Conservation (phyloP, 75 land plant genomes). For the Pinus taeda region DNA sequence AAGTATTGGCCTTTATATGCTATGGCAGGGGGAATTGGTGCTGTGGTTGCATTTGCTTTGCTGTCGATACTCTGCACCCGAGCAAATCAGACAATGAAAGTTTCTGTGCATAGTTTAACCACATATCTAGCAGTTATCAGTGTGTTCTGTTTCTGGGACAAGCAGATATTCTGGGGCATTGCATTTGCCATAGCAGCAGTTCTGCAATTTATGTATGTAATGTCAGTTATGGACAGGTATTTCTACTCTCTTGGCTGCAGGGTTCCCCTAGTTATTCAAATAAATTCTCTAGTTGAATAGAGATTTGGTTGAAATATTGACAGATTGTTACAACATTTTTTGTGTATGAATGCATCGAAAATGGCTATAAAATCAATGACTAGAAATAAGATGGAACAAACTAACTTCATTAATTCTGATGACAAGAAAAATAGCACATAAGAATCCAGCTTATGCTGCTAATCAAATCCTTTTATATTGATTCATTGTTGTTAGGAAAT, state of each 20-base stretch:
- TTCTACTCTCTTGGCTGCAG: background rate
- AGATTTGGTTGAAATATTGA: no score
- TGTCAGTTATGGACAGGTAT: conserved; percentile 93
- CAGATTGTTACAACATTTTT: background rate
- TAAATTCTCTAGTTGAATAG: no score
- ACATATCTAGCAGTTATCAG: conserved; percentile 87
- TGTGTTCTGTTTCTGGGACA: conserved; percentile 77
- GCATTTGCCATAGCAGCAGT: conserved; percentile 83
- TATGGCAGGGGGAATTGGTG: conserved; percentile 68
- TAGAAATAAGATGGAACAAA: background rate
- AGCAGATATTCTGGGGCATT: conserved; percentile 82
- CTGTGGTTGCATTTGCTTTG: conserved; percentile 64
- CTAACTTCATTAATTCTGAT: background rate
- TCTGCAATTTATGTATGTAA: conserved; percentile 82
- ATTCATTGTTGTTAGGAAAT: background rate
- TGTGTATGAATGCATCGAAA: background rate
- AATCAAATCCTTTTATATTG: background rate
- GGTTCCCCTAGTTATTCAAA: no score
- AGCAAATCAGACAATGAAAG: conserved; percentile 66
- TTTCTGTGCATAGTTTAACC: conserved; percentile 75
- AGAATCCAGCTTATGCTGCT: background rate
- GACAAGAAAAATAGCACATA: background rate
- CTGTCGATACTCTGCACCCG: conserved; percentile 60
- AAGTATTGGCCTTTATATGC: conserved; percentile 82
- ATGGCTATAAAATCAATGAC: background rate